Evolutionary conservation across 1,284 basidiomycete genomes (phyloP), one percentile per base, ranked within the genome.

Genomic region (Leccinum subrobustum): DNA sequence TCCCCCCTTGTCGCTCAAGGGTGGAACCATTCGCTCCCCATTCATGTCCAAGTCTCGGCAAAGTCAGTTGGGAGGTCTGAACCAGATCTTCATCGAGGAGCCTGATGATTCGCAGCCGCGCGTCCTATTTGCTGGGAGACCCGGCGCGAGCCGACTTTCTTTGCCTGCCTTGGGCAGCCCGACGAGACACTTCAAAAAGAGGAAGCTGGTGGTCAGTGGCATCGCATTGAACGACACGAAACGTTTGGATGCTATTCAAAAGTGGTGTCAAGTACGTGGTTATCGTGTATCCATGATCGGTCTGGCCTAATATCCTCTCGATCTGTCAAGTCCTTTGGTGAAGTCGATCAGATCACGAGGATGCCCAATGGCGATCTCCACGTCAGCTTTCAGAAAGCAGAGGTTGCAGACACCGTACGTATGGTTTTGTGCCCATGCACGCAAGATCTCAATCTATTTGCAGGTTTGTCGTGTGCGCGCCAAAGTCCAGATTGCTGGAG

Each of bases 391-490:
- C 80, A 83, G 54, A 83, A 82, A 61, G 79, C 84, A 55, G 89
- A 91, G 61, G 89, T 91, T 16, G 89, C 89, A 27, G 89, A 91
- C 64, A 91, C 87, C 11, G 89, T 91, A 69, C 48, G 84, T 76
- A 31, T 18, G 2, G 11, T 48, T 51, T 52, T 48, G 27, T 5
- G 23, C 6, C 7, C 3, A n/a, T 50, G 9, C 18, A 23, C 27
- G 6, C 23, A 16, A 18, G 35, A 25, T 52, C 55, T 69, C 8
- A 65, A 20, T 12, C 23, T 59, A 35, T 16, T 53, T 37, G 50
- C 62, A 90, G 88, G 88, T 91, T 2, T 91, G 89, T 70, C 88
- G 89, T 44, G 73, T 91, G 57, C 85, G 88, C 65, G 89, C 89
- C 58, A 82, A 82, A 68, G 89, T 91, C 1, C 79, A 81, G 65